phyloP scores from a whole-genome alignment of 805 yeast species.

The Wickerhamomyces hampshirensis region DNA sequence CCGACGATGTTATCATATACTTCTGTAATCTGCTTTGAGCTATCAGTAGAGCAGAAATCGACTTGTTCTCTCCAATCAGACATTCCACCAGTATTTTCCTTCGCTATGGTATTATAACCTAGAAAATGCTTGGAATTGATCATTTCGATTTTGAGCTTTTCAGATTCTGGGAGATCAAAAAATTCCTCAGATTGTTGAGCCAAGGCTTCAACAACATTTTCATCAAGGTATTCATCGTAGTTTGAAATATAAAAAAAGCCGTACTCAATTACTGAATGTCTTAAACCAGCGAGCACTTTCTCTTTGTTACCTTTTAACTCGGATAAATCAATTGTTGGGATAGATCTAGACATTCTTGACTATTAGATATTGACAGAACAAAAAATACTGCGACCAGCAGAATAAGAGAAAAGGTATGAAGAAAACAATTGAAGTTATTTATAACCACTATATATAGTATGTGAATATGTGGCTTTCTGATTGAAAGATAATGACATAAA shows the following conservation, averaged over 20 bases:
- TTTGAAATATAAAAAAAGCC: constrained; percentile 39
- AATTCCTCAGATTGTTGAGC: constrained; percentile 30
- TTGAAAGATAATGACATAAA: too few relatives aligned
- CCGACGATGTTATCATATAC: constrained; percentile 40
- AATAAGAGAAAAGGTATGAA: too few relatives aligned
- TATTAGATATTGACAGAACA: too few relatives aligned
- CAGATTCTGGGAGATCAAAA: constrained; percentile 35
- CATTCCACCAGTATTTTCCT: constrained; percentile 40
- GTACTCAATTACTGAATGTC: constrained; percentile 48
- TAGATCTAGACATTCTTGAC: background rate
- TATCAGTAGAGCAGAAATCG: constrained; percentile 48
- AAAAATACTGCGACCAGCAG: too few relatives aligned
- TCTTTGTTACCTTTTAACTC: background rate
- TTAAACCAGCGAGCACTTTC: constrained; percentile 14
- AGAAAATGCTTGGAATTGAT: constrained; percentile 39
- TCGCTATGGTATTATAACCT: constrained; percentile 42
- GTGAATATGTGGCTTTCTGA: too few relatives aligned
- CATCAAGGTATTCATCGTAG: constrained; percentile 38
- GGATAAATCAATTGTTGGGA: background rate
- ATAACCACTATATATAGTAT: too few relatives aligned
- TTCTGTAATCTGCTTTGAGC: constrained; percentile 24
- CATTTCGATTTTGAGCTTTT: constrained; percentile 37
- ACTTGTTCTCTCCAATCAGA: constrained; percentile 49
- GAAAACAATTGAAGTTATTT: too few relatives aligned
- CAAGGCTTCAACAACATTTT: constrained; percentile 23